Percentiles rank a stretch among this genome's conserved stretches.
Evolutionary conservation across 2,329 filamentous ascomycete species (phyloP).

Genomic region (Arthrobotrys iridis): DNA sequence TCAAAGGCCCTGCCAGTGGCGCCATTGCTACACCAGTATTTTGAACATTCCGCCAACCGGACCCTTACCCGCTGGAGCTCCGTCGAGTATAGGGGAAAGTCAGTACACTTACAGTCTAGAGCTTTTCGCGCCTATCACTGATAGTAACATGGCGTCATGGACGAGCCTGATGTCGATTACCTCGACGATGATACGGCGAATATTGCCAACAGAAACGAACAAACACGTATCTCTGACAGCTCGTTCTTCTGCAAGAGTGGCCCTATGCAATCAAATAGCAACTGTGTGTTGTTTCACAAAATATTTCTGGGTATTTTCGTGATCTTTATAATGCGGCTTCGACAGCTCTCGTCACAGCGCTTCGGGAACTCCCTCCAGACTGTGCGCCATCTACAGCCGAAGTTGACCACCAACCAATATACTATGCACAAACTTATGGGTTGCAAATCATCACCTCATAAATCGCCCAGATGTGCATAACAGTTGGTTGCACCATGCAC

Average conservation of each 20-base stretch:
- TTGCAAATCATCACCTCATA: conserved; percentile 46
- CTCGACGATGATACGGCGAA: conserved; percentile 1
- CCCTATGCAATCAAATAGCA: neutral
- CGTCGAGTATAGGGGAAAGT: neutral
- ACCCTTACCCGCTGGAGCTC: conserved; percentile 32
- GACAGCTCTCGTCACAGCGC: neutral
- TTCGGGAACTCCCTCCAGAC: conserved; percentile 19
- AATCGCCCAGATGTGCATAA: conserved; percentile 19
- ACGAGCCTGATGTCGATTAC: conserved; percentile 20
- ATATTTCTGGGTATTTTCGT: neutral
- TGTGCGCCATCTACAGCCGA: neutral
- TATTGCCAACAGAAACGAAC: neutral
- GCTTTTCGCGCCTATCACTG: neutral
- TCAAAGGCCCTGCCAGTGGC: conserved; percentile 26
- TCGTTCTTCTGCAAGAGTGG: neutral
- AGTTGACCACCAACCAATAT: neutral
- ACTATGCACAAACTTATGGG: conserved; percentile 30
- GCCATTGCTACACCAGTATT: conserved; percentile 2
- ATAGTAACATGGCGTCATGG: conserved; percentile 27
- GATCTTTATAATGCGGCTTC: neutral
- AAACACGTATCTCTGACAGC: conserved; percentile 5
- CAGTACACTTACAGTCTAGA: no score
- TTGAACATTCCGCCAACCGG: conserved; percentile 30
- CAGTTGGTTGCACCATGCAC: conserved; percentile 30
- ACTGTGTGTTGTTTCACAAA: conserved; percentile 6